Percentiles rank a stretch among this genome's conserved stretches.
These are phyloP conservation scores for Casaregolazyma suthepensis DNA, from an alignment of 1,139 yeast genomes.

Conservation along the genomic window DNA sequence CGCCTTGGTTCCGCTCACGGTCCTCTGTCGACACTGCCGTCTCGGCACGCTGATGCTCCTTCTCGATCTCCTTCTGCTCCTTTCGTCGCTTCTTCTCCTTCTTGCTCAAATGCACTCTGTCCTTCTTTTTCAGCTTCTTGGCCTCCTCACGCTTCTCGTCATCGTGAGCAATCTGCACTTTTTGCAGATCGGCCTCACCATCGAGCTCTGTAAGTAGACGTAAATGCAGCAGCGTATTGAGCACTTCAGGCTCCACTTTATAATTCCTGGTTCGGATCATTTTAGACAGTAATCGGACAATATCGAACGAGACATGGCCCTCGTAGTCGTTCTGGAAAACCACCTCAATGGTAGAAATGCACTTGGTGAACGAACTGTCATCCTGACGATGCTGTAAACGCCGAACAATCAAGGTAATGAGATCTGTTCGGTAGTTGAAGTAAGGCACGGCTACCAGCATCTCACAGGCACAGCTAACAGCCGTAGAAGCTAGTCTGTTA, in stretches of 20 bases:
- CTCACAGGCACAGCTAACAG: constrained; percentile 76
- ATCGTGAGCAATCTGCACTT: constrained; percentile 40
- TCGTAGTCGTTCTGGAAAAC: constrained; percentile 63
- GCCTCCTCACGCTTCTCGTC: constrained; percentile 29
- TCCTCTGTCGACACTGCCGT: constrained; percentile 81
- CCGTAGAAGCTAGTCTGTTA: constrained; percentile 47
- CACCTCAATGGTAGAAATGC: constrained; percentile 60
- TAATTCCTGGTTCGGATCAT: constrained; percentile 68
- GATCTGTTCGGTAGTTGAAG: constrained; percentile 73
- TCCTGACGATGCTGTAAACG: constrained; percentile 25
- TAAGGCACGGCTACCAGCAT: constrained; percentile 61
- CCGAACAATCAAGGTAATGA: constrained; percentile 60
- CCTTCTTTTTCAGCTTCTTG: constrained; percentile 66
- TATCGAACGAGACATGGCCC: constrained; percentile 76
- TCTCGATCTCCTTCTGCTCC: constrained; percentile 80
- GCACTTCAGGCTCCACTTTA: constrained; percentile 76
- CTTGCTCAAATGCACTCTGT: constrained; percentile 81
- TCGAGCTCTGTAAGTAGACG: constrained; percentile 68
- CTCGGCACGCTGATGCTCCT: constrained; percentile 83
- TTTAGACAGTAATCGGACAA: constrained; percentile 60
- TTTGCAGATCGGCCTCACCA: constrained; percentile 52
- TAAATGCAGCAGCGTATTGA: constrained; percentile 67
- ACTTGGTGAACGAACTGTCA: constrained; percentile 46
- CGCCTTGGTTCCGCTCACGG: constrained; percentile 78
- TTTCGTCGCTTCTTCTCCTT: constrained; percentile 82